These are phyloP conservation scores for Nannochloropsis limnetica DNA, from an alignment of 352 stramenopile species.

Conservation along the genomic window DNA sequence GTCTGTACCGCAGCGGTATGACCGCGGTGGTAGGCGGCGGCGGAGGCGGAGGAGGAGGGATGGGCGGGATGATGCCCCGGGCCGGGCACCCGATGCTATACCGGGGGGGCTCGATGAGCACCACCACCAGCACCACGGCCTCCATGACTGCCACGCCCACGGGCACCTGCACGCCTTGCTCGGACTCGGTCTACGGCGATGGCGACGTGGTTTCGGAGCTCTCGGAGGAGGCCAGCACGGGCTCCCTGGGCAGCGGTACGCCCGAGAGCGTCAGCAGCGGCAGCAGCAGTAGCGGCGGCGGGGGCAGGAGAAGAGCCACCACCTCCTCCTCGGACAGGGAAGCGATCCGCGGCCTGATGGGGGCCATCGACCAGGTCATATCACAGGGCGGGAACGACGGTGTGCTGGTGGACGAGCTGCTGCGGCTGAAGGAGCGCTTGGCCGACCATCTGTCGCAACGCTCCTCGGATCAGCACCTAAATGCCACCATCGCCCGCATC, in stretches of 20 bases:
- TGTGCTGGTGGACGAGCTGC: background rate
- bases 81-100: background rate
- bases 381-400: background rate
- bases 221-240: conserved; percentile 11
- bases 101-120: background rate
- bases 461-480: background rate
- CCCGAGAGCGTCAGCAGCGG: background rate
- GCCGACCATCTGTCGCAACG: background rate
- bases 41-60: background rate
- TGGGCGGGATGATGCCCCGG: background rate
- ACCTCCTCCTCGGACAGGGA: background rate
- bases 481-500: conserved; percentile 3
- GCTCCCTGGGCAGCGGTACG: background rate
- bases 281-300: background rate
- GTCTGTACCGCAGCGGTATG: background rate
- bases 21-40: background rate
- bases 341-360: background rate
- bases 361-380: conserved; percentile 1
- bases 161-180: conserved; percentile 13
- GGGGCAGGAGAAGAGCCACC: background rate
- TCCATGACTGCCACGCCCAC: background rate
- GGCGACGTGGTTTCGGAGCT: conserved; percentile 22
- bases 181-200: background rate
- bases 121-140: background rate
- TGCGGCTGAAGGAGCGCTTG: conserved; percentile 2